Evolutionary conservation across 2,329 filamentous ascomycete genomes (phyloP).

Genomic region (Stagonosporopsis vannaccii): DNA sequence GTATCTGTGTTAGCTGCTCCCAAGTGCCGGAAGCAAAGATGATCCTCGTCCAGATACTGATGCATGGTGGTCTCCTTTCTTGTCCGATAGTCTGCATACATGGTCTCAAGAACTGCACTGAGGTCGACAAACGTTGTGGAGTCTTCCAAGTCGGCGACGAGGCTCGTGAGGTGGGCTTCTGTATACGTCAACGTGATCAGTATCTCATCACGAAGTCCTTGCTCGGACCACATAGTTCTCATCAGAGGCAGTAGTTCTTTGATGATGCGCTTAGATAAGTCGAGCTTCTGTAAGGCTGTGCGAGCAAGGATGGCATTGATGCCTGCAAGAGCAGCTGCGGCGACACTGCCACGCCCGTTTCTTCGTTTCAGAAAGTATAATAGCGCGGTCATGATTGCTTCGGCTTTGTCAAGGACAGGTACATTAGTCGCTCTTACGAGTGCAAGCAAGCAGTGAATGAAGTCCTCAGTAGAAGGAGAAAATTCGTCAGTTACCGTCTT

Average conservation of each 20-base stretch:
- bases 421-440: constrained; percentile 73
- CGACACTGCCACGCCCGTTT: constrained; percentile 70
- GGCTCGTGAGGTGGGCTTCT: constrained; percentile 50
- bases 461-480: constrained; percentile 40
- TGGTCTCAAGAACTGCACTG: constrained; percentile 70
- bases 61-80: constrained; percentile 63
- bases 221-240: constrained; percentile 73
- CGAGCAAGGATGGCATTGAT: constrained; percentile 75
- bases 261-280: constrained; percentile 67
- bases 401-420: constrained; percentile 65
- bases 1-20: constrained; percentile 41
- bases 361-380: constrained; percentile 69
- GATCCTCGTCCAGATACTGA: constrained; percentile 72
- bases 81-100: constrained; percentile 81
- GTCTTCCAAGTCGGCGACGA: constrained; percentile 37
- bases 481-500: constrained; percentile 33
- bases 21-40: constrained; percentile 63
- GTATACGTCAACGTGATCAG: constrained; percentile 74
- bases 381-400: constrained; percentile 64
- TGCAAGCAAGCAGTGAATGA: constrained; percentile 69
- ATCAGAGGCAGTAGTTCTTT: constrained; percentile 73
- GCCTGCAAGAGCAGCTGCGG: constrained; percentile 75
- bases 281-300: constrained; percentile 72
- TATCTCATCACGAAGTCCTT: constrained; percentile 74
- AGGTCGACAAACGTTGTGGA: constrained; percentile 52